Percentiles rank a stretch among this genome's conserved stretches.
These are phyloP conservation scores for Cryptococcus hybrid DNA, from an alignment of 1,284 basidiomycete species.

Conservation along the genomic window DNA sequence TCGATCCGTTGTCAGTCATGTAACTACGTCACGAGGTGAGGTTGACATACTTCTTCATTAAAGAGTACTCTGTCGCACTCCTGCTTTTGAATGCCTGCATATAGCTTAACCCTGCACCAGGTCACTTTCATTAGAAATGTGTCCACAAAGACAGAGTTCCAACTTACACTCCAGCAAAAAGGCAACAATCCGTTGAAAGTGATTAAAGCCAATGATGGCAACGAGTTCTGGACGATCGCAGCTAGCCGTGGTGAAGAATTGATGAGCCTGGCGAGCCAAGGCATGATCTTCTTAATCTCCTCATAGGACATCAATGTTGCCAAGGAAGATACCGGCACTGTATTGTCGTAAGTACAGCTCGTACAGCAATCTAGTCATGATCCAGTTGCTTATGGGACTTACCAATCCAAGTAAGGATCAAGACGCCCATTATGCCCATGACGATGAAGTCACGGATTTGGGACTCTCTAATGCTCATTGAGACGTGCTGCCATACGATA, in stretches of 20 bases:
- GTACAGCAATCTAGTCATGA: neutral
- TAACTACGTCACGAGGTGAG: neutral
- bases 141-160: neutral
- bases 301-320: slow-evolving; percentile 83
- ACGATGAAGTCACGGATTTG: slow-evolving; percentile 69
- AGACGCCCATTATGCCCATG: slow-evolving; percentile 62
- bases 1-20: neutral
- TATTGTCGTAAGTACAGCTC: neutral
- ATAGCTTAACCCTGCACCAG: slow-evolving; percentile 61
- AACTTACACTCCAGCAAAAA: slow-evolving; percentile 78
- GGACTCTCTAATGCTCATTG: slow-evolving; percentile 58
- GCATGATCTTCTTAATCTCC: slow-evolving; percentile 84
- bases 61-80: slow-evolving; percentile 89
- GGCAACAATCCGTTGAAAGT: slow-evolving; percentile 85
- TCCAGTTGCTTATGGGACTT: slow-evolving; percentile 12
- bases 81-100: slow-evolving; percentile 83
- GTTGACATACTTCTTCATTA: slow-evolving; percentile 76
- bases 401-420: slow-evolving; percentile 77
- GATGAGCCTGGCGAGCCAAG: slow-evolving; percentile 74
- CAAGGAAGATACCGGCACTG: slow-evolving; percentile 76
- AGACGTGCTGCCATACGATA: slow-evolving; percentile 89
- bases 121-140: neutral
- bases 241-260: slow-evolving; percentile 74
- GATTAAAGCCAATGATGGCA: slow-evolving; percentile 87
- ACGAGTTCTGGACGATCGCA: slow-evolving; percentile 87